Evolutionary conservation across 306 rosid genomes (phyloP).

Genomic region (Delonix regia): DNA sequence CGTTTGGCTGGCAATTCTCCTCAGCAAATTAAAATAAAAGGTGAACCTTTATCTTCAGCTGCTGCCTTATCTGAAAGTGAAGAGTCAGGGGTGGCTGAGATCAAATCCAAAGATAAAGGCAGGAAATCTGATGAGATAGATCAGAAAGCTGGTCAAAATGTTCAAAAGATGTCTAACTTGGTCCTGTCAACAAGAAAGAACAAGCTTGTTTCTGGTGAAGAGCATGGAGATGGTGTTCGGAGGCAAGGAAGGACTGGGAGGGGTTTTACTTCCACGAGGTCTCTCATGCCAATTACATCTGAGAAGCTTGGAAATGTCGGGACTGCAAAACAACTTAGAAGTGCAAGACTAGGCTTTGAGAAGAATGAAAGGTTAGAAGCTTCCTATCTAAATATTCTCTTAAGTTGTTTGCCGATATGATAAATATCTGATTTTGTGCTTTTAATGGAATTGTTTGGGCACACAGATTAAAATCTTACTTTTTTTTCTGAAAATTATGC

Average conservation of each 20-base stretch:
- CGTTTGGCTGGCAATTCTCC: conserved; percentile 75
- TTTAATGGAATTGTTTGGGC: conserved; percentile 23
- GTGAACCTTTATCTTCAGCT: conserved; percentile 77
- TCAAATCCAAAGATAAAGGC: conserved; percentile 74
- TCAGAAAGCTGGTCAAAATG: conserved; percentile 72
- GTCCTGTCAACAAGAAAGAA: conserved; percentile 75
- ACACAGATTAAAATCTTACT: conserved; percentile 39
- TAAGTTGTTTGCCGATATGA: conserved; percentile 30
- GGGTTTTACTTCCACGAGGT: conserved; percentile 65
- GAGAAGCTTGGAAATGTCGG: conserved; percentile 81
- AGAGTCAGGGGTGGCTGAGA: conserved; percentile 88
- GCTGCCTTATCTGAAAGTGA: conserved; percentile 89
- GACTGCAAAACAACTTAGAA: conserved; percentile 97
- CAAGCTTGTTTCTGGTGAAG: conserved; percentile 80
- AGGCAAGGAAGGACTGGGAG: conserved; percentile 99
- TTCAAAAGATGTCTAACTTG: conserved; percentile 69
- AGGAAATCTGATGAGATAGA: conserved; percentile 74
- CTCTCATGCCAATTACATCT: conserved; percentile 64
- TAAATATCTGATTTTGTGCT: neutral
- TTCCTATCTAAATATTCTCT: conserved; percentile 27
- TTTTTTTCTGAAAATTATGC: conserved; percentile 48
- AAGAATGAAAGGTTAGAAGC: conserved; percentile 77
- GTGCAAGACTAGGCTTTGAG: conserved; percentile 79
- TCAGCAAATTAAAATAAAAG: conserved; percentile 81
- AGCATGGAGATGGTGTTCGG: conserved; percentile 91